Conservation (phyloP, 805 yeast species). For the Candida sakaeoensis region DNA sequence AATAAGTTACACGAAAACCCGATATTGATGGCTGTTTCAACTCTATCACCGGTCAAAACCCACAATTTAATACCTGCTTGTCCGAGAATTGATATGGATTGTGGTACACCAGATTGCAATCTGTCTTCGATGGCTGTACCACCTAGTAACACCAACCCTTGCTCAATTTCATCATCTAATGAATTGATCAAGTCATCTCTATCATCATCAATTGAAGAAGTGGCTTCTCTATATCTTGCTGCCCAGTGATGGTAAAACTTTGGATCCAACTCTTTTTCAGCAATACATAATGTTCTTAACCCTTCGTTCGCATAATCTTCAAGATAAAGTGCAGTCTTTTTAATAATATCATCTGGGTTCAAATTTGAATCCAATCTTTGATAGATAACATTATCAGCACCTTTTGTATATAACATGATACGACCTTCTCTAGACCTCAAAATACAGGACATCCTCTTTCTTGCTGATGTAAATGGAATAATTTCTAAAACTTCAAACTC, state of each 20-base stretch:
- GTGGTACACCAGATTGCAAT: conserved; percentile 76
- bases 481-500: conserved; percentile 51
- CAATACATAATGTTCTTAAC: conserved; percentile 70
- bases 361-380: conserved; percentile 30
- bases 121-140: conserved; percentile 83
- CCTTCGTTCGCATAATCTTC: conserved; percentile 76
- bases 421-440: conserved; percentile 42
- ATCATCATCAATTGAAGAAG: conserved; percentile 48
- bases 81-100: conserved; percentile 60
- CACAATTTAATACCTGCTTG: conserved; percentile 76
- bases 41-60: conserved; percentile 81
- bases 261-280: conserved; percentile 48
- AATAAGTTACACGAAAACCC: conserved; percentile 76
- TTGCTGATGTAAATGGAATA: conserved; percentile 63
- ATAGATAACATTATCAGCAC: conserved; percentile 74
- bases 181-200: conserved; percentile 56
- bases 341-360: conserved; percentile 42
- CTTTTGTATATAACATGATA: conserved; percentile 55
- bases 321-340: conserved; percentile 58
- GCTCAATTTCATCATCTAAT: conserved; percentile 59
- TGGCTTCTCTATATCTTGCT: conserved; percentile 52
- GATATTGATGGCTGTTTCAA: conserved; percentile 80
- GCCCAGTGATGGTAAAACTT: conserved; percentile 53
- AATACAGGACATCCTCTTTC: conserved; percentile 78
- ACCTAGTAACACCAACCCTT: conserved; percentile 55